Evolutionary conservation across 371 early-diverging fungal genomes (phyloP), one percentile per base, ranked within the genome.

Genomic region (Syncephalastrum monosporum): DNA sequence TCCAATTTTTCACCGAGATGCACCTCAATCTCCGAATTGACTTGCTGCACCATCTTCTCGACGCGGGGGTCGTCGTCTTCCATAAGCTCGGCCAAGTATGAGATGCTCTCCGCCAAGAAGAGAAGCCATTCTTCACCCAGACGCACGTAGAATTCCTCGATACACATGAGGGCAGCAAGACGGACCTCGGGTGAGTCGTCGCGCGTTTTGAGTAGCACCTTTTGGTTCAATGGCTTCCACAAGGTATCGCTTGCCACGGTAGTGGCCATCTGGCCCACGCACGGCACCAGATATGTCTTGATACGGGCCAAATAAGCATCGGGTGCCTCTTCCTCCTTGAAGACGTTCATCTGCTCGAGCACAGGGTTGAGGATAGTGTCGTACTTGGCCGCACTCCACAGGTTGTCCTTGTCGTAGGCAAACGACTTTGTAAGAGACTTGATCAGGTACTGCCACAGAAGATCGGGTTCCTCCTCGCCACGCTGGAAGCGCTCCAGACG

Each of bases 51-150:
- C 24, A 82, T 74, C 47, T 80, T 79, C 67, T 95, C 93, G 3
- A 96, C 93, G 55, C 87, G 81, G 55, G 82, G 68, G 64, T 85
- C 85, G 53, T 89, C 87, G 56, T 88, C 69, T 70, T 98, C 98
- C 90, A 95, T 87, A 16, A 96, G 75, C 75, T 98, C 98, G 3
- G 96, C 95, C 67, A 98, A 68, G 77, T 89, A 91, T 2, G 98
- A 96, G 55, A 97, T 91, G 46, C 96, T 95, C 73, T 97, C 97
- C 10, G 97, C 96, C 73, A 98, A 78, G 61, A 92, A 80, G 33
- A 90, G 79, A 44, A 96, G 76, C 82, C 93, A 93, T 69, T 93
- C 93, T 66, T 98, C 97, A 43, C 96, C 95, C 13, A 94, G 80
- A 42, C 85, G 82, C 58, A 75, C 69, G 67, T 94, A 98, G 59